Base-by-base conservation (phyloP, 192 early-diverging fungal genomes). In the Entomortierella lignicola region DNA sequence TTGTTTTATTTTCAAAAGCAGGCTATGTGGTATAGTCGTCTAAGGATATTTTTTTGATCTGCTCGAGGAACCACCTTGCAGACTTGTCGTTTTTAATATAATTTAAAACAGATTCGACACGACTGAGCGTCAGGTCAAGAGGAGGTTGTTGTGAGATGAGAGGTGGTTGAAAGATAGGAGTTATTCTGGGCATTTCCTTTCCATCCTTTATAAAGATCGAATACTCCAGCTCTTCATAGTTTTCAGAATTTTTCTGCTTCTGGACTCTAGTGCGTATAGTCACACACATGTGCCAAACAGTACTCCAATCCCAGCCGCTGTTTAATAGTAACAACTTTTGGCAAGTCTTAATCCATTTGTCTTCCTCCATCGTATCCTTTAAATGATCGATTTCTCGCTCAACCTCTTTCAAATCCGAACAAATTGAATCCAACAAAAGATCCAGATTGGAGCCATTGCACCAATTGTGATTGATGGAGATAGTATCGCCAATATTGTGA, bases 401-500 rank as follows among this genome's bases (percentile, higher is more conserved):
- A 1, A 91, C 89, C 7, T 83, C 81, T 8, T 48, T 60, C 42
- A 90, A 64, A 59, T 90, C 89, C 1, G 31, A 42, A 3, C 44
- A n/a, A 17, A 93, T 75, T 0, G 85, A 85, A 5, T 66, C 66
- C 26, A 84, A 82, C 43, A 89, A 69, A 5, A 66, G 56, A 7
- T 63, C 71, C 21, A 93, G 50, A 56, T 90, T 90, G 42, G 82
- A 86, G 48, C 89, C 87, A 63, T 93, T 92, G 13, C 81, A 69
- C 92, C 92, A 93, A 61, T 93, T 93, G 75, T 91, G 91, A 64
- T 93, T 93, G 69, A 93, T 93, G 7, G 91, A 92, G 39, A 93
- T 91, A 0, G 91, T 90, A 37, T 88, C 84, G 41, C 89, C 90
- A 50, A 90, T 80, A 39, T 93, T 93, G 51, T 83, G 81, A 13